Base-by-base conservation (phyloP, 2,329 filamentous ascomycete genomes). In the Diplocarpon mali region DNA sequence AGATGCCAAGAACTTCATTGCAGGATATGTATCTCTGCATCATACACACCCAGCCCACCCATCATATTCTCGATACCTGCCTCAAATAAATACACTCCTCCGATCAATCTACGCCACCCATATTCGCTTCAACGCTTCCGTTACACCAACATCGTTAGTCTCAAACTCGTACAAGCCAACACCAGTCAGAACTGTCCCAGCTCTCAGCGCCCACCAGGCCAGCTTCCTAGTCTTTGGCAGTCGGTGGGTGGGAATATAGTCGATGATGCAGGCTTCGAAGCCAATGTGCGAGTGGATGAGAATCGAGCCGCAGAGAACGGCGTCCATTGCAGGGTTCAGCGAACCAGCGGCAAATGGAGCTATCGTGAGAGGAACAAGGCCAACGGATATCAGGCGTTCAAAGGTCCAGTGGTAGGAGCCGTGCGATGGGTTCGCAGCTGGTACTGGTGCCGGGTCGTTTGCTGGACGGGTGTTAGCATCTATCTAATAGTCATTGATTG, bases 361-460 rank as follows among this genome's bases (percentile, higher is more conserved):
- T 55, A 96, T 73, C 52, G 83, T 87, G 54, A 98, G 72, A 40
- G 92, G 93, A 50, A 98, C 71, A 50, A 98, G 78, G 45, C 79
- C 83, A 46, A 78, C 82, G 46, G 87, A 82, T 57, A 96, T 70
- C 45, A 87, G 64, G 62, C 86, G 88, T 74, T 98, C 92, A 61
- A 95, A 95, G 49, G 84, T 85, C 92, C 92, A 98, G 76, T 98
- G 92, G 73, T 96, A 98, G 67, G 85, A 93, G 58, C 92, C 92
- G 69, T 98, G 86, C 45, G 79, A 71, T 35, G 90, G 80, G 57
- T 75, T 78, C 42, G 85, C 68, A 16, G 76, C 63, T 37, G 88
- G 89, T 17, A 95, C 67, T 32, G 77, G 78, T 28, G 77, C 84
- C 45, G 92, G 78, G 61, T 96, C 89, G 69, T 98, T 98, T 63